Conservation (phyloP, 169 alveolate genomes). For the Plasmodium adleri region DNA sequence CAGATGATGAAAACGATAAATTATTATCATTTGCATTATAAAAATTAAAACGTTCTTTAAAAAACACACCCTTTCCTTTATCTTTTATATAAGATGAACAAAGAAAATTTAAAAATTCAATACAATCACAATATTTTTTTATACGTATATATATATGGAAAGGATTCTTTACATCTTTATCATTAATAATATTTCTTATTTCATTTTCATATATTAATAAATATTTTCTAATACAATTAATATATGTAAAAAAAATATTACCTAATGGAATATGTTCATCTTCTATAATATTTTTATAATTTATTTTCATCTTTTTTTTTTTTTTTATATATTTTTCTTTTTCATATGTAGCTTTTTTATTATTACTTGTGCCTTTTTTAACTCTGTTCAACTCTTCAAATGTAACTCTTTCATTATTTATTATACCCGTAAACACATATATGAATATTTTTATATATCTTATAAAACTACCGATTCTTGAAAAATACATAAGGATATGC, state of each 20-base stretch:
- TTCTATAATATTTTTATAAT: neutral
- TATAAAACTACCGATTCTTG: conserved; percentile 42
- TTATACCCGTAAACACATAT: conserved; percentile 24
- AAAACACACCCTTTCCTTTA: conserved; percentile 11
- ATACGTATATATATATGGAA: conserved; percentile 29
- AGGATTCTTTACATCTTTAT: conserved; percentile 19
- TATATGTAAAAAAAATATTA: conserved; percentile 14
- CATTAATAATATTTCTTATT: conserved; percentile 12
- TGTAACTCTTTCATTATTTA: no score
- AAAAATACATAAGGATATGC: conserved; percentile 37
- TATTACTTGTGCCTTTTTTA: neutral
- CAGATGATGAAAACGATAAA: no score
- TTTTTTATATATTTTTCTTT: neutral
- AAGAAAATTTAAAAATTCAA: conserved; percentile 26
- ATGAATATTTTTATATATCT: conserved; percentile 43
- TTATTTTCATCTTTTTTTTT: conserved; percentile 1
- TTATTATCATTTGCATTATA: neutral
- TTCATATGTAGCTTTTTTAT: neutral
- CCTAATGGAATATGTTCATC: conserved; percentile 30
- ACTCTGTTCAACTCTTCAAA: neutral
- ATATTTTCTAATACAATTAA: conserved; percentile 23
- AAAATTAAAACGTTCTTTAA: conserved; percentile 7
- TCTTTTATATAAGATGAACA: conserved; percentile 27
- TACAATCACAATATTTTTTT: conserved; percentile 39
- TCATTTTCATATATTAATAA: conserved; percentile 11